Percentiles rank a stretch among this genome's conserved stretches.
These are phyloP conservation scores for Rhodotorula paludigena DNA, from an alignment of 768 basidiomycete genomes.

Conservation along the genomic window DNA sequence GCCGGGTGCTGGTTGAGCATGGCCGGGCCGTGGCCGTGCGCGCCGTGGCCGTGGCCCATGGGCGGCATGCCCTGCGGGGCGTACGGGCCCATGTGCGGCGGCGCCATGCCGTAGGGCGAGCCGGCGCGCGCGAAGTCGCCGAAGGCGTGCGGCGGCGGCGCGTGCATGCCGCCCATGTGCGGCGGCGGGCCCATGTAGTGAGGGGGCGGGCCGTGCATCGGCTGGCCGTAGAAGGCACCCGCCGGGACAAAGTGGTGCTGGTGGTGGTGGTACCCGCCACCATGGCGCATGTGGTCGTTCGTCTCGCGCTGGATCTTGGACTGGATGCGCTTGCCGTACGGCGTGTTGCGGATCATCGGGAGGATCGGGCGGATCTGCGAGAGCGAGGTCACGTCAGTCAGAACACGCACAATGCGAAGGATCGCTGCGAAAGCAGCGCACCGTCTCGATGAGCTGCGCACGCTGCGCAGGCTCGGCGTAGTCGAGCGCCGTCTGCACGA, in stretches of 20 bases:
- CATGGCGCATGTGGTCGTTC: conserved; percentile 28
- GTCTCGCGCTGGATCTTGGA: conserved; percentile 85
- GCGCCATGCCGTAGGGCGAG: conserved; percentile 17
- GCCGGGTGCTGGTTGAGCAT: too few relatives aligned
- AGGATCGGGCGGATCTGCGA: conserved; percentile 82
- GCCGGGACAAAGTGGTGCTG: conserved; percentile 21
- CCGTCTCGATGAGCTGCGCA: conserved; percentile 72
- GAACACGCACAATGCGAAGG: background rate
- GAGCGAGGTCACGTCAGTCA: background rate
- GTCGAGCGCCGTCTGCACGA: conserved; percentile 80
- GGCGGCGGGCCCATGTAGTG: conserved; percentile 19
- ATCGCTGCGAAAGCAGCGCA: background rate
- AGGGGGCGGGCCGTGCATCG: background rate
- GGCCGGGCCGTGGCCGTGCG: background rate
- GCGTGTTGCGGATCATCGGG: conserved; percentile 96
- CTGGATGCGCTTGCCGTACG: conserved; percentile 98
- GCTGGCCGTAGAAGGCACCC: conserved; percentile 30
- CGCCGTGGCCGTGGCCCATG: background rate
- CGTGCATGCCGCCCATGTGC: conserved; percentile 15
- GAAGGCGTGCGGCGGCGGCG: conserved; percentile 24
- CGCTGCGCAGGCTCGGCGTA: conserved; percentile 95
- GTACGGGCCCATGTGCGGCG: conserved; percentile 2
- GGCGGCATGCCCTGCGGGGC: conserved; percentile 24
- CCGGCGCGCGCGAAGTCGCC: conserved; percentile 19
- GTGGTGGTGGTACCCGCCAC: conserved; percentile 9